Conservation (phyloP, 108 stramenopile species). For the Discostella stelligeroides region DNA sequence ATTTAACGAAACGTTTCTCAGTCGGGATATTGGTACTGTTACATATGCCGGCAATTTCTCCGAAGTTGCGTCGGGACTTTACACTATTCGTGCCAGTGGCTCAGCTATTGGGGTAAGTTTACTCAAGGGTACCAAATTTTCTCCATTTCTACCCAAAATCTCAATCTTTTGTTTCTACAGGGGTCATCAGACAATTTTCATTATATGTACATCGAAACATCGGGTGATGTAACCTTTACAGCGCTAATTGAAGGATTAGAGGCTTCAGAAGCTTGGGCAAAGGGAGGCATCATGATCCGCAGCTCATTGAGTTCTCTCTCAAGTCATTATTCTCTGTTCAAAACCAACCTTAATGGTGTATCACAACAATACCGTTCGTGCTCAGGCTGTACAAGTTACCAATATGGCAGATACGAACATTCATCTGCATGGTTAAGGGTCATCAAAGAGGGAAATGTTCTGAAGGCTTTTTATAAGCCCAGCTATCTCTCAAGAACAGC, state of each 20-base stretch:
- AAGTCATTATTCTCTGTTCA: slow-evolving; percentile 23
- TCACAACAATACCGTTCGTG: slow-evolving; percentile 31
- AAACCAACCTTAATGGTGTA: slow-evolving; percentile 11
- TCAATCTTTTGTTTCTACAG: background rate
- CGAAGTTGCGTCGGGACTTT: slow-evolving; percentile 17
- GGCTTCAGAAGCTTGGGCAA: slow-evolving; percentile 22
- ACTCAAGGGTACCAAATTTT: background rate
- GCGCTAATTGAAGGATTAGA: slow-evolving; percentile 25
- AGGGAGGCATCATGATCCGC: slow-evolving; percentile 42
- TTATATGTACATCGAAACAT: slow-evolving; percentile 44
- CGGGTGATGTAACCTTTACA: slow-evolving; percentile 40
- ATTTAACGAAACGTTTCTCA: slow-evolving; percentile 11
- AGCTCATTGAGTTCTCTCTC: slow-evolving; percentile 3
- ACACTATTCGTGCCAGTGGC: slow-evolving; percentile 28
- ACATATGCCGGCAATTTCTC: background rate
- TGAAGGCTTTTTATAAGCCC: slow-evolving; percentile 34
- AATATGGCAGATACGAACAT: slow-evolving; percentile 3
- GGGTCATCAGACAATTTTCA: slow-evolving; percentile 30
- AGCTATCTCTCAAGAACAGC: slow-evolving; percentile 2
- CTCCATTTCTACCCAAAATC: background rate
- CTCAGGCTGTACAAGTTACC: slow-evolving; percentile 5
- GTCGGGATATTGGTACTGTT: slow-evolving; percentile 20
- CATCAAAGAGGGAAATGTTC: slow-evolving; percentile 32
- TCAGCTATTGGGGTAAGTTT: slow-evolving; percentile 19
- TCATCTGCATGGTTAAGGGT: slow-evolving; percentile 36